Conservation (phyloP, 495 filamentous ascomycete genomes). For the Evernia prunastri region DNA sequence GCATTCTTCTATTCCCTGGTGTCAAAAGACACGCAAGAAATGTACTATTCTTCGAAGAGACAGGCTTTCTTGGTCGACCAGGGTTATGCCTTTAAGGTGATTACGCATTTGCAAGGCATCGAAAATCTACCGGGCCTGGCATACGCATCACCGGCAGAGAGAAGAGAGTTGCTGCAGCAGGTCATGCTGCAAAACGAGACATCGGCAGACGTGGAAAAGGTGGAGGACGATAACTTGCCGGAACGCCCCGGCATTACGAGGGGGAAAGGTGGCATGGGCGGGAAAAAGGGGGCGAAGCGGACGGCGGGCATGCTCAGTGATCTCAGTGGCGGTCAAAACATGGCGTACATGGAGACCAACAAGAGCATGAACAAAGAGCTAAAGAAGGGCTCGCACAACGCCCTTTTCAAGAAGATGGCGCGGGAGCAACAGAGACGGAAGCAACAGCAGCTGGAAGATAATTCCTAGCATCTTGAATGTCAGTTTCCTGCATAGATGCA, state of each 20-base stretch:
- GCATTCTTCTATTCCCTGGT: slow-evolving; percentile 98
- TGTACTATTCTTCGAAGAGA: slow-evolving; percentile 95
- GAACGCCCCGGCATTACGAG: slow-evolving; percentile 42
- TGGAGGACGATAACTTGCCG: slow-evolving; percentile 78
- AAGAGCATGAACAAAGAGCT: slow-evolving; percentile 72
- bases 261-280: slow-evolving; percentile 30
- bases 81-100: slow-evolving; percentile 98
- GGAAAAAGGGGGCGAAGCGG: slow-evolving; percentile 58
- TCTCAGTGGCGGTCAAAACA: slow-evolving; percentile 82
- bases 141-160: slow-evolving; percentile 72
- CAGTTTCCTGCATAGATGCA: neutral
- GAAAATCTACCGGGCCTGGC: slow-evolving; percentile 75
- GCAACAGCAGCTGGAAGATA: slow-evolving; percentile 37
- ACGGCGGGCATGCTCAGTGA: slow-evolving; percentile 81
- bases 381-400: slow-evolving; percentile 69
- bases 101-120: slow-evolving; percentile 89
- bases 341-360: slow-evolving; percentile 91
- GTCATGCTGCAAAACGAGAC: slow-evolving; percentile 90
- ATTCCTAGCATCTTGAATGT: neutral
- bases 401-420: slow-evolving; percentile 75
- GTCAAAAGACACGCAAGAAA: slow-evolving; percentile 93
- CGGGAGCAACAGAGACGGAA: slow-evolving; percentile 63
- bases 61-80: slow-evolving; percentile 98
- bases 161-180: slow-evolving; percentile 80
- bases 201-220: slow-evolving; percentile 66